Evolutionary conservation across 305 asterid genomes (phyloP).

Genomic region (Fraxinus angustifolia): DNA sequence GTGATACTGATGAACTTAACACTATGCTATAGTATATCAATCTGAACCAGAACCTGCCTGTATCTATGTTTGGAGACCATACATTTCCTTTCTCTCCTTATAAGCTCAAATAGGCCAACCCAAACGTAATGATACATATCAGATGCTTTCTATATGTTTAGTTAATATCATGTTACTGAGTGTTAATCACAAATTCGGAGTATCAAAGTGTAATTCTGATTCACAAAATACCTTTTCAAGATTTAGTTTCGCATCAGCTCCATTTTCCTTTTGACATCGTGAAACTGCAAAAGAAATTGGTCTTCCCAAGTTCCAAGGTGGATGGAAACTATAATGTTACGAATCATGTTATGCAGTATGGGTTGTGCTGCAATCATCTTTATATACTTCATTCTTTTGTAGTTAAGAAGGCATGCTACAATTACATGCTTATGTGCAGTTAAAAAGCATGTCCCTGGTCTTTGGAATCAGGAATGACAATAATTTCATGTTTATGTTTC

Average conservation of each 20-base stretch:
- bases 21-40: not conserved
- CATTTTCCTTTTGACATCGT: not conserved
- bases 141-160: not conserved
- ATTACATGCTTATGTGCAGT: not conserved
- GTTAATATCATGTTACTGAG: not conserved
- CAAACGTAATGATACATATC: not conserved
- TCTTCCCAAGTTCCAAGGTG: not conserved
- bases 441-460: not conserved
- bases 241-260: not conserved
- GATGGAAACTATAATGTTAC: not conserved
- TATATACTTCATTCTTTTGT: not conserved
- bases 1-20: not conserved
- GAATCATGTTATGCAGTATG: not conserved
- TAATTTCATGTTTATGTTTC: not conserved
- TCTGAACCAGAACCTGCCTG: not conserved
- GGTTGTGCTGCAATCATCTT: conserved; percentile 1
- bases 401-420: not conserved
- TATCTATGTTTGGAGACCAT: not conserved
- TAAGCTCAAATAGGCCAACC: not conserved
- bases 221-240: not conserved
- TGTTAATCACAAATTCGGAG: not conserved
- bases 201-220: not conserved
- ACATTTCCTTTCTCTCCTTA: not conserved
- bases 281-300: not conserved
- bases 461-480: not conserved